Percentiles rank a stretch among this genome's conserved stretches.
These are phyloP conservation scores for Xanthoceras sorbifolium DNA, from an alignment of 345 rosid species.

Conservation along the genomic window DNA sequence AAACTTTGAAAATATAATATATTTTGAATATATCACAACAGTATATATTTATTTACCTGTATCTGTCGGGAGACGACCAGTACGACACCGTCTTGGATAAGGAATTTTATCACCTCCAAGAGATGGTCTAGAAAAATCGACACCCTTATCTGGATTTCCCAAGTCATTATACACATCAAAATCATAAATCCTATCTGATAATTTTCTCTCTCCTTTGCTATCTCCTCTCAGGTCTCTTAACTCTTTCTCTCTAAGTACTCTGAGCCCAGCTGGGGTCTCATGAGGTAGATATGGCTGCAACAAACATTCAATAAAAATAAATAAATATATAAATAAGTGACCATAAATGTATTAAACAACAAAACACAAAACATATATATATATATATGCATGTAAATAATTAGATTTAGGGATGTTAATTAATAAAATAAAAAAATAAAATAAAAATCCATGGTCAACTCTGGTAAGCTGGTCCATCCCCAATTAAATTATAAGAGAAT, in stretches of 20 bases:
- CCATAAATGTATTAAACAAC: no score
- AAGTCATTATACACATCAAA: conserved; percentile 85
- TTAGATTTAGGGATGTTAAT: no score
- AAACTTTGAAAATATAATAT: no score
- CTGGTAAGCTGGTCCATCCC: not conserved
- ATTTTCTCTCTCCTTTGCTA: conserved; percentile 69
- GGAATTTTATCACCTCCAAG: conserved; percentile 74
- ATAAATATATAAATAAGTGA: conserved; percentile 22
- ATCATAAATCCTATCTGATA: conserved; percentile 83
- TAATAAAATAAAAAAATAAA: no score
- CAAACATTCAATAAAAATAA: not conserved
- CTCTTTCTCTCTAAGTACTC: conserved; percentile 67
- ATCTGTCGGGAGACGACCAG: conserved; percentile 66
- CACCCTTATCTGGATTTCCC: conserved; percentile 85
- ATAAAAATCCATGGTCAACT: not conserved
- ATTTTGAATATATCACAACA: not conserved
- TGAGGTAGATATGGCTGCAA: conserved; percentile 83
- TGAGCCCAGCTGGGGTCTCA: conserved; percentile 81
- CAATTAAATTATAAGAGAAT: not conserved
- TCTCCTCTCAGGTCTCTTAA: conserved; percentile 67
- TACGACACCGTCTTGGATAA: conserved; percentile 92
- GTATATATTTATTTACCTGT: conserved; percentile 49
- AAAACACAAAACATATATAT: no score
- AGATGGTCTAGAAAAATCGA: conserved; percentile 58
- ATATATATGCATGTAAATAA: not conserved